Evolutionary conservation across 768 basidiomycete genomes (phyloP), one percentile per base, ranked within the genome.

Genomic region (Lanmaoa pseudosensibilis): DNA sequence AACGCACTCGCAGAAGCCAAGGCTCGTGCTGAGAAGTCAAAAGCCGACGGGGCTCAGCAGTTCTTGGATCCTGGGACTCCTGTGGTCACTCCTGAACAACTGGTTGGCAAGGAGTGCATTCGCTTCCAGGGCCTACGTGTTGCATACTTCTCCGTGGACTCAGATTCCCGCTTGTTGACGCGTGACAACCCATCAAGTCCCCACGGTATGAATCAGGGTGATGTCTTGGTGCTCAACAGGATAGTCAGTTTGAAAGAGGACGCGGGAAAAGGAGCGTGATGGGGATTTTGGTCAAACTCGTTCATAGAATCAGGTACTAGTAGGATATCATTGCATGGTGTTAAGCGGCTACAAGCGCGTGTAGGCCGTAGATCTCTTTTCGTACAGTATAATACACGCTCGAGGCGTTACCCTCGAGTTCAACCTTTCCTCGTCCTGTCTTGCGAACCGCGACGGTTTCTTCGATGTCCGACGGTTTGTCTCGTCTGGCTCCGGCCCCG

Each of bases 231-330:
- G 15, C 77, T 98, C 19, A 98, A 98, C 72, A 84, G 90, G 54
- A 92, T 97, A 55, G 96, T 98, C 32, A 92, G 86, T 57, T 71
- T 98, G 75, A 98, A 98, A 76, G 95, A 97, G 74, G 96, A 97
- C 68, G 82, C 88, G 5, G 90, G 91, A 5, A 98, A 97, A 73
- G 65, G 61, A 19, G 54, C 56, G 7, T 73, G 19, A 66, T 44
- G 32, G 11, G 30, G 13, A n/a, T 33, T n/a, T 8, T n/a, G 23
- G 40, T 18, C 16, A 30, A 33, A 3, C 45, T 27, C 21, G 12
- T 44, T 56, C 33, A 25, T 41, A 34, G 3, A 13, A 34, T 56
- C 44, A 16, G 30, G 15, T 56, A 25, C 9, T 46, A 23, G n/a
- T 40, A 52, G 45, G 34, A 50, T 65, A 55, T 55, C 41, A 59